These are phyloP conservation scores for Aureobasidium musti DNA, from an alignment of 2,329 filamentous ascomycete species.

Conservation along the genomic window DNA sequence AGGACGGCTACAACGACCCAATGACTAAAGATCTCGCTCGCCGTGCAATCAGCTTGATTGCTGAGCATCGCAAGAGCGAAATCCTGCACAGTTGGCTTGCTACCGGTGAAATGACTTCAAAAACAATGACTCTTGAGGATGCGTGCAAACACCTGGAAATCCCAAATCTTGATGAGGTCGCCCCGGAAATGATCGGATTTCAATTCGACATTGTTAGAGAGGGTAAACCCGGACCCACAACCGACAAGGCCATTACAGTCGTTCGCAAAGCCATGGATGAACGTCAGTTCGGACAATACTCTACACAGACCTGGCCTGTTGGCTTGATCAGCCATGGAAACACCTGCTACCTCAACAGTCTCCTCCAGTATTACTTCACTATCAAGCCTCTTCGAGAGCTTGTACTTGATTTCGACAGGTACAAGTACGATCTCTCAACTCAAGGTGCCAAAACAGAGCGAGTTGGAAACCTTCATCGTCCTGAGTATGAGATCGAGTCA, in stretches of 20 bases:
- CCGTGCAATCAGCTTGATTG: slow-evolving; percentile 61
- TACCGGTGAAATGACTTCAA: slow-evolving; percentile 52
- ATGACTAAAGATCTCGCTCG: slow-evolving; percentile 53
- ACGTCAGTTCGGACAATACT: slow-evolving; percentile 27
- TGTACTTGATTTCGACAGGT: slow-evolving; percentile 72
- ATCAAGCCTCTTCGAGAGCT: slow-evolving; percentile 78
- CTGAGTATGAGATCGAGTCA: slow-evolving; percentile 39
- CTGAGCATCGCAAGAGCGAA: slow-evolving; percentile 59
- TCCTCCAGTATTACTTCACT: slow-evolving; percentile 93
- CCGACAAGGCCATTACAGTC: slow-evolving; percentile 40
- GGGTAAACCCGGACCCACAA: slow-evolving; percentile 35
- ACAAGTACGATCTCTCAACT: slow-evolving; percentile 67
- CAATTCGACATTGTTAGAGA: slow-evolving; percentile 34
- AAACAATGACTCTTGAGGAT: slow-evolving; percentile 59
- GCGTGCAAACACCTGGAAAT: slow-evolving; percentile 53
- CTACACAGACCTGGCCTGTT: slow-evolving; percentile 63
- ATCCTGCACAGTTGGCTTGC: slow-evolving; percentile 55
- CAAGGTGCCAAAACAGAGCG: slow-evolving; percentile 65
- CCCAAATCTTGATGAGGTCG: slow-evolving; percentile 19
- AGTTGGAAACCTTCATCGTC: slow-evolving; percentile 71
- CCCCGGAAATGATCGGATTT: slow-evolving; percentile 32
- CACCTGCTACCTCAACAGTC: slow-evolving; percentile 96
- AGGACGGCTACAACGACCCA: slow-evolving; percentile 57
- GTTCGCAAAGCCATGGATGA: slow-evolving; percentile 37
- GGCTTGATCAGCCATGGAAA: slow-evolving; percentile 94